These are phyloP conservation scores for Annulohypoxylon truncatum DNA, from an alignment of 2,329 filamentous ascomycete genomes.

Conservation along the genomic window DNA sequence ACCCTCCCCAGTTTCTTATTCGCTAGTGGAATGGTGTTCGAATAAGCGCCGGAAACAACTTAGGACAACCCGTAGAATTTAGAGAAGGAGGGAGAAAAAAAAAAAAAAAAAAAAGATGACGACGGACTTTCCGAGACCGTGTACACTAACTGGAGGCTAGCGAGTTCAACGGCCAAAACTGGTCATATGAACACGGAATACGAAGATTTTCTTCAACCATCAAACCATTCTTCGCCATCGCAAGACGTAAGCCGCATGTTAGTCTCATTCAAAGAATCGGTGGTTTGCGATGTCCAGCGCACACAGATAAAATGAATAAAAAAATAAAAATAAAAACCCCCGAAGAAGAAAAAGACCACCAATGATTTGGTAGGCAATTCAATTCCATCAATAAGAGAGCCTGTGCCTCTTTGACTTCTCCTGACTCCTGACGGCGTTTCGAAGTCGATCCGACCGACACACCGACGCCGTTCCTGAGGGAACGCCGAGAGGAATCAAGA, in stretches of 20 bases:
- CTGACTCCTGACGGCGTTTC: constrained; percentile 21
- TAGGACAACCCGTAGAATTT: not conserved
- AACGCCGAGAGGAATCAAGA: constrained; percentile 1
- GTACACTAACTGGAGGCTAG: constrained; percentile 1
- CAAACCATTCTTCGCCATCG: constrained; percentile 9
- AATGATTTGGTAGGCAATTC: not conserved
- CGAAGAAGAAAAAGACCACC: too few species aligned
- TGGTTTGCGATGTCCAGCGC: not conserved
- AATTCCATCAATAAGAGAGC: constrained; percentile 12
- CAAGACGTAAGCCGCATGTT: constrained; percentile 9
- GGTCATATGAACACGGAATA: constrained; percentile 30
- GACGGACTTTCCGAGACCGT: constrained; percentile 20
- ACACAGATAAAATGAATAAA: not conserved
- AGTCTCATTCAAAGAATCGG: not conserved
- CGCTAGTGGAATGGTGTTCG: not conserved
- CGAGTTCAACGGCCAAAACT: not conserved
- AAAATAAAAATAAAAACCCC: not conserved
- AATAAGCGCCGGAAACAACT: not conserved
- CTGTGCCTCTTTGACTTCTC: constrained; percentile 12
- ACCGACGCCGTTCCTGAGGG: constrained; percentile 8
- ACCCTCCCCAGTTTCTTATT: constrained; percentile 4
- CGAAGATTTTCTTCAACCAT: constrained; percentile 20
- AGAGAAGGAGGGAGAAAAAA: not conserved
- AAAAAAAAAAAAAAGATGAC: constrained; percentile 1
- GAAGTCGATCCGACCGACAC: constrained; percentile 10